These are phyloP conservation scores for Bertia moriformis DNA, from an alignment of 2,329 filamentous ascomycete species.

Conservation along the genomic window DNA sequence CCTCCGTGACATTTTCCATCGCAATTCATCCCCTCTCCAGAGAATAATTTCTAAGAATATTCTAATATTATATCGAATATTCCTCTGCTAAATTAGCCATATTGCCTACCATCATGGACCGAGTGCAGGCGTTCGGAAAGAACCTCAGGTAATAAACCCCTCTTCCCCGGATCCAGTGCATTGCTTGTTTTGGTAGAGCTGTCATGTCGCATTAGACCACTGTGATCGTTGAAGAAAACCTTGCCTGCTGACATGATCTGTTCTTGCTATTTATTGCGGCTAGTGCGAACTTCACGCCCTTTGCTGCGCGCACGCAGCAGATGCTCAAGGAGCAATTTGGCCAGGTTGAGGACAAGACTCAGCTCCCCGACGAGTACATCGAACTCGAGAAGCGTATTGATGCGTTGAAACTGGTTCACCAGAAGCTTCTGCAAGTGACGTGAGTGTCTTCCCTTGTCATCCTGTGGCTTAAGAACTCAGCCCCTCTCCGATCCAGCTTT, in stretches of 20 bases:
- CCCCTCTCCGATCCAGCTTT: neutral
- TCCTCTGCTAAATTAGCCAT: too few relatives aligned
- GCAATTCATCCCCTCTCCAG: too few relatives aligned
- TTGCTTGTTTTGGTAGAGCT: too few relatives aligned
- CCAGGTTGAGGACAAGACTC: conserved; percentile 91
- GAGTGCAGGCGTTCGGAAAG: neutral
- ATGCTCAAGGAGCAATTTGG: conserved; percentile 97
- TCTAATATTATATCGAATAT: too few relatives aligned
- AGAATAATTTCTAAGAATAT: too few relatives aligned
- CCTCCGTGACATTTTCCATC: too few relatives aligned
- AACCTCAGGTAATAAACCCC: neutral
- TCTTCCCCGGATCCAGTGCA: too few relatives aligned
- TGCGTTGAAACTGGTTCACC: conserved; percentile 89
- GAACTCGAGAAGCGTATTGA: conserved; percentile 98
- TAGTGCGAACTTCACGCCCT: conserved; percentile 75
- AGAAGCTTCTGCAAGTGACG: conserved; percentile 95
- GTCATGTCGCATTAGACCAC: too few relatives aligned
- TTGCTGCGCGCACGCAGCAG: conserved; percentile 86
- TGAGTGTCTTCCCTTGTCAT: conserved; percentile 29
- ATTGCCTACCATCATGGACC: neutral
- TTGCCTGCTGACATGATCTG: neutral
- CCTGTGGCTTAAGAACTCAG: neutral
- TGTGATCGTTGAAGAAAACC: too few relatives aligned
- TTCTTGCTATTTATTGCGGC: neutral
- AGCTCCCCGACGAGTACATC: conserved; percentile 93